Percentiles rank a stretch among this genome's conserved stretches.
Evolutionary conservation across 2,329 filamentous ascomycete species (phyloP).

Genomic region (Didymella exigua): DNA sequence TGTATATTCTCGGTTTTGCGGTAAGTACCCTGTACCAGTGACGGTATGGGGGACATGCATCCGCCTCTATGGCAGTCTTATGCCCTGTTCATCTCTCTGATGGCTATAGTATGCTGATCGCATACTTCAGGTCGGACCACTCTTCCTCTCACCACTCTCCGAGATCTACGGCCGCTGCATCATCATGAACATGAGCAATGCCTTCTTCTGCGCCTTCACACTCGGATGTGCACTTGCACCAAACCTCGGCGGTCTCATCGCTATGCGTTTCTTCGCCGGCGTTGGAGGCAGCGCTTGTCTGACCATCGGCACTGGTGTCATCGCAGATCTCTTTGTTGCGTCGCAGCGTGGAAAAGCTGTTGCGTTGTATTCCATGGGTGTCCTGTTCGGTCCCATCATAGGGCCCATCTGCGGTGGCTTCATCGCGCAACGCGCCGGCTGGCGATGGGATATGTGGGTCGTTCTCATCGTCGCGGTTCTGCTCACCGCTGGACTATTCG

Average conservation of each 20-base stretch:
- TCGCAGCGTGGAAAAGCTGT: conserved; percentile 43
- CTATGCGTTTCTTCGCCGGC: conserved; percentile 43
- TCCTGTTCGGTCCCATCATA: conserved; percentile 42
- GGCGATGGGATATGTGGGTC: conserved; percentile 48
- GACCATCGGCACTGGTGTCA: conserved; percentile 45
- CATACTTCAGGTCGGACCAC: conserved; percentile 33
- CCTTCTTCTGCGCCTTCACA: conserved; percentile 60
- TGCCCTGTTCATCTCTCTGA: neutral
- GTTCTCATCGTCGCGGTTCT: conserved; percentile 35
- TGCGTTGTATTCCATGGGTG: conserved; percentile 38
- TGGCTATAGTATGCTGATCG: neutral
- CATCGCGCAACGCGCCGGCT: conserved; percentile 42
- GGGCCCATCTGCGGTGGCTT: conserved; percentile 46
- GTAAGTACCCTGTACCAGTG: conserved; percentile 13
- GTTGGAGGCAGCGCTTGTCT: conserved; percentile 32
- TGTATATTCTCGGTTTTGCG: conserved; percentile 46
- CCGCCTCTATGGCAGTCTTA: neutral
- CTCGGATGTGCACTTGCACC: conserved; percentile 50
- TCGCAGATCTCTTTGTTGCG: conserved; percentile 43
- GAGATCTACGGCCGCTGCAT: conserved; percentile 45
- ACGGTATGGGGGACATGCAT: neutral
- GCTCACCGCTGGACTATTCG: conserved; percentile 38
- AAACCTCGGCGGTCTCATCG: conserved; percentile 42
- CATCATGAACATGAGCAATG: conserved; percentile 47
- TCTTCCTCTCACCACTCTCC: conserved; percentile 42